Conservation (phyloP, 1,139 yeast genomes). For the Yamadazyma diospyri region DNA sequence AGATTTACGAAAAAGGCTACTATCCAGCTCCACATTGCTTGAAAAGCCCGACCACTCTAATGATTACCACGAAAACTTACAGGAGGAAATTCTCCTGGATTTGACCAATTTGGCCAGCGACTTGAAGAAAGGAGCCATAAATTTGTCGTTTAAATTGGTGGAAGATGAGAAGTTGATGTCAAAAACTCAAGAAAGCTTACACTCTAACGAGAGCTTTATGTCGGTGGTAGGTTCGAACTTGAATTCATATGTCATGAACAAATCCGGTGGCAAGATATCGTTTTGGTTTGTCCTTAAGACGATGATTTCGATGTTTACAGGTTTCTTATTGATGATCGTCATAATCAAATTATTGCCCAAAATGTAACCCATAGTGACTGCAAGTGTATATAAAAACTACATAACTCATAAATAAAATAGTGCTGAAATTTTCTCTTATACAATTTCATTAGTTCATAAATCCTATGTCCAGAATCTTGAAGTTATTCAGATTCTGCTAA, state of each 20-base stretch:
- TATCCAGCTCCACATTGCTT: slow-evolving; percentile 4
- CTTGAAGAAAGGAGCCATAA: slow-evolving; percentile 35
- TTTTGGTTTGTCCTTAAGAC: slow-evolving; percentile 34
- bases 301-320: slow-evolving; percentile 18
- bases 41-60: slow-evolving; percentile 16
- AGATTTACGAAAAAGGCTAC: slow-evolving; percentile 12
- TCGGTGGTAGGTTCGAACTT: slow-evolving; percentile 37
- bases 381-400: slow-evolving; percentile 5
- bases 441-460: slow-evolving; percentile 1
- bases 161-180: slow-evolving; percentile 36
- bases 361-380: slow-evolving; percentile 15
- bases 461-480: background rate
- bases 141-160: slow-evolving; percentile 31
- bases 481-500: background rate
- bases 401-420: slow-evolving; percentile 7
- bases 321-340: slow-evolving; percentile 27
- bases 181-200: slow-evolving; percentile 36
- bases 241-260: slow-evolving; percentile 33
- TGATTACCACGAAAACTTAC: slow-evolving; percentile 43
- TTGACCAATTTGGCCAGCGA: slow-evolving; percentile 34
- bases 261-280: slow-evolving; percentile 37
- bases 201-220: slow-evolving; percentile 35
- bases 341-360: slow-evolving; percentile 27
- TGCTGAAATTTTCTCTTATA: slow-evolving; percentile 4
- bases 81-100: slow-evolving; percentile 38